Evolutionary conservation across 108 stramenopile species (phyloP).

Genomic region (Nannochloropsis gaditana): DNA sequence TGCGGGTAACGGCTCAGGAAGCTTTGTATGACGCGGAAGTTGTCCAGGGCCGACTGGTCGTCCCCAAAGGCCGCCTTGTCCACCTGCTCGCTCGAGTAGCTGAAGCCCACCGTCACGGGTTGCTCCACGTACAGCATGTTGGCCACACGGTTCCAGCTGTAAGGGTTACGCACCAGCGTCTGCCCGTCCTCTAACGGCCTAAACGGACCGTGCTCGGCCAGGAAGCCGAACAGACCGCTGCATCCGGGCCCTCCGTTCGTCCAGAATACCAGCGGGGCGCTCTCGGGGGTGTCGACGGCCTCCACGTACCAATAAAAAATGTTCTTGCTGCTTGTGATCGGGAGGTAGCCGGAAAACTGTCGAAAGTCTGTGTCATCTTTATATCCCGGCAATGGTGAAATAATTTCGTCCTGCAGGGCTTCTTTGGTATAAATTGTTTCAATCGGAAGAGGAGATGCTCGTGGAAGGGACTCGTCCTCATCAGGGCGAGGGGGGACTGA

Average conservation of each 20-base stretch:
- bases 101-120: conserved; percentile 11
- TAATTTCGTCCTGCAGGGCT: background rate
- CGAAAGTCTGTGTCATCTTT: background rate
- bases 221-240: conserved; percentile 53
- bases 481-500: too few species aligned
- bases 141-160: conserved; percentile 55
- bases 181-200: conserved; percentile 33
- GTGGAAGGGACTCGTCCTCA: background rate
- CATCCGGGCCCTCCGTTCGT: conserved; percentile 58
- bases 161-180: conserved; percentile 47
- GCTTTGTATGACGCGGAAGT: background rate
- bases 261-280: conserved; percentile 28
- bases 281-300: background rate
- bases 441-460: background rate
- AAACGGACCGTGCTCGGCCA: conserved; percentile 56
- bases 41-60: background rate
- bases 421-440: background rate
- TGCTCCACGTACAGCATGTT: conserved; percentile 19
- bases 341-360: conserved; percentile 1
- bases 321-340: background rate
- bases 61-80: background rate
- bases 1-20: background rate
- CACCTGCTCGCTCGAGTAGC: background rate
- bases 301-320: conserved; percentile 10
- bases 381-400: background rate